phyloP scores from a whole-genome alignment of 148 eudicot genomes.

The Limonium bicolor region DNA sequence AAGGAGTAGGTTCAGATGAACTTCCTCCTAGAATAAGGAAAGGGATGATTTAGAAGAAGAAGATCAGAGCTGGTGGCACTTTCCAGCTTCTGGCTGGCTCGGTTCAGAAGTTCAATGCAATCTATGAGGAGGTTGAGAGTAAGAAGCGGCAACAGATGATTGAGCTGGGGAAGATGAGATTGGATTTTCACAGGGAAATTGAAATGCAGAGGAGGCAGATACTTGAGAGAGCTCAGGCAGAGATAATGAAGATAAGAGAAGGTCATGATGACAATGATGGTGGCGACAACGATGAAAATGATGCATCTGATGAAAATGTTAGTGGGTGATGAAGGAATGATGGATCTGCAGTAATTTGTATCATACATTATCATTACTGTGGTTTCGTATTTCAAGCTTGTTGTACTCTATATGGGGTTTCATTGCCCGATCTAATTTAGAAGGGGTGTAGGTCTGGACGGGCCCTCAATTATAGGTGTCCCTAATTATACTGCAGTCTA shows the following conservation, averaged over 20 bases:
- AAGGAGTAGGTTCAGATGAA: constrained; percentile 29
- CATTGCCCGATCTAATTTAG: too few relatives aligned
- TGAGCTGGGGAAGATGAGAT: constrained; percentile 61
- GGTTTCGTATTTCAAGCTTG: too few relatives aligned
- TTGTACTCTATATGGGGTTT: too few relatives aligned
- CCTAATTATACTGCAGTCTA: too few relatives aligned
- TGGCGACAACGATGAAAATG: constrained; percentile 36
- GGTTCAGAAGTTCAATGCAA: constrained; percentile 46
- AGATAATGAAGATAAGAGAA: constrained; percentile 45
- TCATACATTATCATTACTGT: too few relatives aligned
- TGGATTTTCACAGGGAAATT: constrained; percentile 58
- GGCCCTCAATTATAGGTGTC: too few relatives aligned
- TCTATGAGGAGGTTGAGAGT: constrained; percentile 47
- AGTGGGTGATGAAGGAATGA: constrained; percentile 31
- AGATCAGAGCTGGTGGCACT: constrained; percentile 13
- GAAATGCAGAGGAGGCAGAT: constrained; percentile 53
- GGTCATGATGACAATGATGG: too few relatives aligned
- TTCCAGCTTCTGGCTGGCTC: constrained; percentile 59
- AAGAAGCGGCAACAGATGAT: constrained; percentile 39
- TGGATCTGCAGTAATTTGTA: too few relatives aligned
- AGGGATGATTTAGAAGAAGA: constrained; percentile 8
- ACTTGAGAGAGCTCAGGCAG: constrained; percentile 48
- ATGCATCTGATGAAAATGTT: constrained; percentile 29
- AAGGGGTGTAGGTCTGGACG: too few relatives aligned
- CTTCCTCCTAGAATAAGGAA: constrained; percentile 37